phyloP scores from a whole-genome alignment of 2,329 filamentous ascomycete genomes.

The Cladophialophora carrionii region DNA sequence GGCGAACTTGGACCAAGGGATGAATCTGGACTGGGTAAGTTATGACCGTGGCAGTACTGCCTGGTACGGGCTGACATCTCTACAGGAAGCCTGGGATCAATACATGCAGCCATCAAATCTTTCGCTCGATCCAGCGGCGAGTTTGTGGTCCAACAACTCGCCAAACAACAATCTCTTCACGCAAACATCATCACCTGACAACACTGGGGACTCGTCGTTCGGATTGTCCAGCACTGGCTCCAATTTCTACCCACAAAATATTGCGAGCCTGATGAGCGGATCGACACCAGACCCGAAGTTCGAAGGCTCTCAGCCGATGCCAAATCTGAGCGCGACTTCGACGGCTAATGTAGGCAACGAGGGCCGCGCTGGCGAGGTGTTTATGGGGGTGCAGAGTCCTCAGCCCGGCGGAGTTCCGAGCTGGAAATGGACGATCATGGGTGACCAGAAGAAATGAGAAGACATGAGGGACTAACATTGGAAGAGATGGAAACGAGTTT shows the following conservation, averaged over 20 bases:
- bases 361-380: constrained; percentile 35
- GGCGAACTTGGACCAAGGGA: constrained; percentile 52
- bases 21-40: constrained; percentile 66
- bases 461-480: constrained; percentile 15
- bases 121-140: constrained; percentile 48
- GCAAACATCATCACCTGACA: constrained; percentile 28
- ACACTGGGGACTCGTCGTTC: constrained; percentile 23
- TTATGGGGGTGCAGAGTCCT: constrained; percentile 38
- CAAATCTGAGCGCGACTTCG: constrained; percentile 23
- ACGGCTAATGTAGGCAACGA: constrained; percentile 21
- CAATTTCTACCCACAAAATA: constrained; percentile 28
- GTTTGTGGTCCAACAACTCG: constrained; percentile 43
- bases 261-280: constrained; percentile 24
- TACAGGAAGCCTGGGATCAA: constrained; percentile 68
- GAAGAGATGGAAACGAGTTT: constrained; percentile 10
- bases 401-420: constrained; percentile 32
- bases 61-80: constrained; percentile 36
- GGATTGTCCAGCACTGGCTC: constrained; percentile 21
- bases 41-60: not conserved
- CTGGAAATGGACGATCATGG: constrained; percentile 39
- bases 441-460: constrained; percentile 33
- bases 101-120: constrained; percentile 63
- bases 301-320: constrained; percentile 23
- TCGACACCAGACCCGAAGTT: constrained; percentile 28
- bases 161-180: constrained; percentile 33